Evolutionary conservation across 192 early-diverging fungal species (phyloP), one percentile per base, ranked within the genome.

Genomic region (Rhizoclosmatium globosum): DNA sequence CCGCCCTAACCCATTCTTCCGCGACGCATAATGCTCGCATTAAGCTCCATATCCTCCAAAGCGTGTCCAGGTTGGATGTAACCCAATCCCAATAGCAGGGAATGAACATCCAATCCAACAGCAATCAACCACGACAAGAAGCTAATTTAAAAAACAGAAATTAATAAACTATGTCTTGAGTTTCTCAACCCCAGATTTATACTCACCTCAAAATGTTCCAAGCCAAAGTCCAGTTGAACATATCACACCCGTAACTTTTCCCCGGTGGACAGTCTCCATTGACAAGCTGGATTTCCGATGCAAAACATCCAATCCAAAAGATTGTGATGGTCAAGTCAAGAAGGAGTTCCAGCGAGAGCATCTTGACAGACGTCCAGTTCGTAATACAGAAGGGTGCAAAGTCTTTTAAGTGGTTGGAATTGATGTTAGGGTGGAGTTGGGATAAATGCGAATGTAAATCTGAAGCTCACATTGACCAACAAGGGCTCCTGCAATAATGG

Each of bases 391-490:
- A 74, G 2, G 82, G 79, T 9, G 78, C 78, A 78, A 85, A 84
- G 74, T 85, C 77, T 79, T 3, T 7, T n/a, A n/a, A 41, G n/a
- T n/a, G n/a, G n/a, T n/a, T n/a, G n/a, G n/a, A n/a, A 31, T 68
- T 1, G 1, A n/a, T 57, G 56, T 57, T 57, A n/a, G n/a, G 56
- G 11, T 57, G 56, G 11, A 11, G 56, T 13, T n/a, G 56, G n/a
- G 11, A 57, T n/a, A n/a, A n/a, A n/a, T n/a, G n/a, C n/a, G n/a
- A n/a, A n/a, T n/a, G n/a, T n/a, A n/a, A n/a, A n/a, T n/a, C n/a
- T n/a, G n/a, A n/a, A n/a, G n/a, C 3, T 72, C 68, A 82, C 78
- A 85, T 78, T 83, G 79, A 60, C 23, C 82, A 58, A 85, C 79
- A 39, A 85, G 73, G n/a, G 68, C 79, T 17, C 46, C 84, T 23